A percentile compares a stretch with the other conserved stretches of the same genome.
Evolutionary conservation across 306 rosid species (phyloP).

Genomic region (Sicyos baderoa): DNA sequence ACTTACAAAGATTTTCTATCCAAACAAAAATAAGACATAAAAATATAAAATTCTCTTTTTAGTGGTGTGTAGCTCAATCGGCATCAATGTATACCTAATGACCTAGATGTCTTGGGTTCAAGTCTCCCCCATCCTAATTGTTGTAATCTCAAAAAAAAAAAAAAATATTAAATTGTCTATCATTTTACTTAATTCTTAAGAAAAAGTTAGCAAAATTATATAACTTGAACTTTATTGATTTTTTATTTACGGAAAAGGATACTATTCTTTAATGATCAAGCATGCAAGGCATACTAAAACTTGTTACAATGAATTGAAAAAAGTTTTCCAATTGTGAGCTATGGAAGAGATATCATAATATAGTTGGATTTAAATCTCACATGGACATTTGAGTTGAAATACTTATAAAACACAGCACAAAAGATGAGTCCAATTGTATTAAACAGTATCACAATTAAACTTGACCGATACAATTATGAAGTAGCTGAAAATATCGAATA

Average conservation of each 20-base stretch:
- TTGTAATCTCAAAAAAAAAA: no score
- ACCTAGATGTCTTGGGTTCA: no score
- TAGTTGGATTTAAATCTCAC: not conserved
- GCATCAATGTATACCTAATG: no score
- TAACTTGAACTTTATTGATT: not conserved
- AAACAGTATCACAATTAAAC: not conserved
- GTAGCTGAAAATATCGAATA: not conserved
- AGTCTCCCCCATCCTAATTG: no score
- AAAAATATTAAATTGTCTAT: not conserved
- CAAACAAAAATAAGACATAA: not conserved
- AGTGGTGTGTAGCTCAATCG: not conserved
- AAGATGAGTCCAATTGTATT: not conserved
- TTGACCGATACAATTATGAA: not conserved
- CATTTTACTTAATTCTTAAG: not conserved
- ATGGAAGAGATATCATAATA: no score
- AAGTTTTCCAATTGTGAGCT: no score
- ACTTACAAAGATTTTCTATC: not conserved
- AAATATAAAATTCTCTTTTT: not conserved
- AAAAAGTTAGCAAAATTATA: not conserved
- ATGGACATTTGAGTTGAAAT: not conserved
- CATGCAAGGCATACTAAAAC: no score
- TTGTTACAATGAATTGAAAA: no score
- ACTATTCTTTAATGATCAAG: no score
- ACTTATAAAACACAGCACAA: not conserved
- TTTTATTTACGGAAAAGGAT: no score